Conservation (phyloP, 129 eudicot species). For the Mikania micrantha region DNA sequence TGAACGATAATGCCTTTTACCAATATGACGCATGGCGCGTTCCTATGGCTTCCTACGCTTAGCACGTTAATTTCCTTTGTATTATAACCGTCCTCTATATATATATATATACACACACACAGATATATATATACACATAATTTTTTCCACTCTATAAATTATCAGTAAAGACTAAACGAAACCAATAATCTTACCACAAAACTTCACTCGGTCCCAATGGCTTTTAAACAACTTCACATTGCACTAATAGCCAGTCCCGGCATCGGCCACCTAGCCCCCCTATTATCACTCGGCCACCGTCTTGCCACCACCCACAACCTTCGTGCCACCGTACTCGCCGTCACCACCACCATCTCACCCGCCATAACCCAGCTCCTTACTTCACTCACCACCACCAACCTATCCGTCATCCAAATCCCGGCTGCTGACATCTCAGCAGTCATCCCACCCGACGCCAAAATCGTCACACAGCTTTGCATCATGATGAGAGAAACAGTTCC, state of each 20-base stretch:
- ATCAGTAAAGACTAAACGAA: too few species aligned
- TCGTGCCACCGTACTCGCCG: slow-evolving; percentile 37
- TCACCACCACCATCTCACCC: slow-evolving; percentile 15
- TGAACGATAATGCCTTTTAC: too few species aligned
- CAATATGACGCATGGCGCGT: too few species aligned
- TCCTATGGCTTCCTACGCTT: too few species aligned
- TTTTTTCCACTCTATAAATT: too few species aligned
- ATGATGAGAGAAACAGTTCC: slow-evolving; percentile 44
- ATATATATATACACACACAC: too few species aligned
- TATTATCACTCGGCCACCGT: slow-evolving; percentile 27
- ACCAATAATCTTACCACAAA: neutral
- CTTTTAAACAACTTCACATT: slow-evolving; percentile 30
- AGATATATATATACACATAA: too few species aligned
- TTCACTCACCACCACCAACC: neutral
- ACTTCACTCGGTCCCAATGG: slow-evolving; percentile 7
- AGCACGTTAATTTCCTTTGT: too few species aligned
- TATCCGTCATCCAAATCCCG: slow-evolving; percentile 29
- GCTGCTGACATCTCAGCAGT: slow-evolving; percentile 42
- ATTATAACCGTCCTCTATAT: too few species aligned
- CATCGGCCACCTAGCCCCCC: slow-evolving; percentile 44
- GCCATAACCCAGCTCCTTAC: slow-evolving; percentile 13
- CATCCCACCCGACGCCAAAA: slow-evolving; percentile 22
- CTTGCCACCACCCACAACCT: slow-evolving; percentile 36
- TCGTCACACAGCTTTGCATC: slow-evolving; percentile 32
- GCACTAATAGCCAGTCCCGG: slow-evolving; percentile 46